phyloP scores from a whole-genome alignment of 768 basidiomycete genomes.

The Lentinula guzmanii region DNA sequence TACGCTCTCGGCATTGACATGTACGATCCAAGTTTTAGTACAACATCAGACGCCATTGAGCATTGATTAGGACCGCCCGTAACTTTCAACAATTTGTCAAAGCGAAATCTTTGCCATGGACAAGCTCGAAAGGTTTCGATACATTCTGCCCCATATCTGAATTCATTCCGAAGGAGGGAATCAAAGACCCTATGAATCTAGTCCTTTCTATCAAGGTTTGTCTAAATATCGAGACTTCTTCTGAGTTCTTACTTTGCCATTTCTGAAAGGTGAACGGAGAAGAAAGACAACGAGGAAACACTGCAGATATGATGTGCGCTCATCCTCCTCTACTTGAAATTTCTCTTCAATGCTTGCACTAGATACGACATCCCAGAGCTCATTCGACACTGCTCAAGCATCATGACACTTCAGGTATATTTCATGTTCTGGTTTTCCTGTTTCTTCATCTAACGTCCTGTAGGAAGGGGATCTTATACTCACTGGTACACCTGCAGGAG shows the following conservation, averaged over 20 bases:
- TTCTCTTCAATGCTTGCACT: not conserved
- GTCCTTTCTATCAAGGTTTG: not conserved
- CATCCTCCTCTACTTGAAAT: not conserved
- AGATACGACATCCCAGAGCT: slow-evolving; percentile 1
- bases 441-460: not conserved
- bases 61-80: not conserved
- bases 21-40: not conserved
- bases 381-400: not conserved
- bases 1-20: not conserved
- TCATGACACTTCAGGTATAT: slow-evolving; percentile 1
- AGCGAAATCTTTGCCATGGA: not conserved
- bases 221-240: not conserved
- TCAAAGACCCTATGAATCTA: not conserved
- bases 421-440: no score
- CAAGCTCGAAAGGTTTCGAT: not conserved
- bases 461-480: slow-evolving; percentile 1
- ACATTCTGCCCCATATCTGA: slow-evolving; percentile 2
- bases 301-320: not conserved
- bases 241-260: not conserved
- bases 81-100: slow-evolving; percentile 1
- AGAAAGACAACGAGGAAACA: not conserved
- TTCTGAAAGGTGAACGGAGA: not conserved
- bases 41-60: not conserved
- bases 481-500: not conserved
- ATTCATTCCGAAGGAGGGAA: not conserved